Conservation (phyloP, 2,329 filamentous ascomycete species). For the Fusarium sp. region DNA sequence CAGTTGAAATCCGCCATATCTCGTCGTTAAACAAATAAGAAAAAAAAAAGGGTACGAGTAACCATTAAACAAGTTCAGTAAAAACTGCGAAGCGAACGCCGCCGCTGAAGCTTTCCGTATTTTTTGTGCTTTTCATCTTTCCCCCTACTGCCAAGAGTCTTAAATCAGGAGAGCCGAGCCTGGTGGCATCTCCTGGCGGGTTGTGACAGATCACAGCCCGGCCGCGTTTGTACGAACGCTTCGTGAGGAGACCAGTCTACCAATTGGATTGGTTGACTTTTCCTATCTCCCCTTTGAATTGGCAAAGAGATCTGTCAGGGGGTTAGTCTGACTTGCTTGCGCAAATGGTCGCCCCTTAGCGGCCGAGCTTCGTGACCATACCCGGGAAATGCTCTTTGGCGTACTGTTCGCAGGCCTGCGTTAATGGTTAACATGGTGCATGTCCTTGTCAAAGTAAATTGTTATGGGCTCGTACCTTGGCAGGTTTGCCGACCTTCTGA, state of each 20-base stretch:
- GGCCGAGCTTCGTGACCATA: slow-evolving; percentile 44
- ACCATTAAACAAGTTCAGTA: slow-evolving; percentile 42
- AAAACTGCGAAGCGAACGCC: slow-evolving; percentile 33
- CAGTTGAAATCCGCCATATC: slow-evolving; percentile 26
- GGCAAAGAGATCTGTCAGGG: slow-evolving; percentile 49
- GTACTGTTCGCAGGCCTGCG: slow-evolving; percentile 72
- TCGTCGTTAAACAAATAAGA: slow-evolving; percentile 27
- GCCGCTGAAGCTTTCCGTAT: slow-evolving; percentile 30
- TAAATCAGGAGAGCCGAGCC: not conserved
- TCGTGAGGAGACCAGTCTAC: not conserved
- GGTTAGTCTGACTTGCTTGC: slow-evolving; percentile 44
- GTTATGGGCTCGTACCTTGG: slow-evolving; percentile 64
- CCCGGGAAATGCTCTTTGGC: slow-evolving; percentile 91
- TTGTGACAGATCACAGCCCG: not conserved
- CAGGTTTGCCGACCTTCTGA: slow-evolving; percentile 95
- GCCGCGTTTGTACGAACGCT: not conserved
- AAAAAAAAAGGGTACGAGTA: slow-evolving; percentile 19
- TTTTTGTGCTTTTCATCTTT: slow-evolving; percentile 32
- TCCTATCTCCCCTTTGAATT: slow-evolving; percentile 49
- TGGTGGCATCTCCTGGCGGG: not conserved
- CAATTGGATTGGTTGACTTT: slow-evolving; percentile 28
- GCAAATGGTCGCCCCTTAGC: slow-evolving; percentile 32
- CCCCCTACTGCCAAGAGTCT: not conserved
- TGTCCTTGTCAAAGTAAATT: not conserved
- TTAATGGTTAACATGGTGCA: slow-evolving; percentile 4